Evolutionary conservation across 495 filamentous ascomycete genomes (phyloP), one percentile per base, ranked within the genome.

Genomic region (Hamigera avellanea): DNA sequence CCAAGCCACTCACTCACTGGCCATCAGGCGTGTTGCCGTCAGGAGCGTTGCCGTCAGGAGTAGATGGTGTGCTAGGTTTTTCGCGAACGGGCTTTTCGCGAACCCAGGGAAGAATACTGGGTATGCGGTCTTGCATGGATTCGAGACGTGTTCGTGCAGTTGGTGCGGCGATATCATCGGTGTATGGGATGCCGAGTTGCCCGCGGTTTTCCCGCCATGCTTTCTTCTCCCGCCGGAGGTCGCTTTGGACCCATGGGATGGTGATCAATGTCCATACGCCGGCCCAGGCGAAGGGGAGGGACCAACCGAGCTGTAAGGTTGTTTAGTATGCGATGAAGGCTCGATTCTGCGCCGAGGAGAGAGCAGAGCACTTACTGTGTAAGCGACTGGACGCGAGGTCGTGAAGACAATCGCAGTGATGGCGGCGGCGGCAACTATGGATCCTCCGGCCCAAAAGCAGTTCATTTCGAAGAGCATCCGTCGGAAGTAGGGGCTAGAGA

Each of bases 361-460:
- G n/a, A n/a, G n/a, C n/a, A n/a, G n/a, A n/a, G n/a, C n/a, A 69
- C 73, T 57, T 60, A 88, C 70, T 9, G 78, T 80, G 55, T 84
- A 93, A 1, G 80, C 83, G 23, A 82, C 67, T 21, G 73, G 64
- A 36, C 76, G 52, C 2, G 72, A 58, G 6, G 69, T 66, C 0
- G 81, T 75, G 16, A 80, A 82, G 3, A 81, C 62, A 19, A 86
- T 53, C 0, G 75, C 70, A 1, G 65, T 76, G 6, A 76, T 74
- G 18, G 67, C 63, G 0, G 71, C 75, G 2, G 72, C 70, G 10
- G 69, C 50, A 14, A 77, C 35, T 6, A 78, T 52, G 3, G 72
- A 65, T 0, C 70, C 71, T 15, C 76, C 56, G 0, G 74, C 81
- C 85, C 85, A 93, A 47, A 89, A 84, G 42, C 78, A 73, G 41